phyloP scores from a whole-genome alignment of 345 rosid species.

The Theobroma cacao region DNA sequence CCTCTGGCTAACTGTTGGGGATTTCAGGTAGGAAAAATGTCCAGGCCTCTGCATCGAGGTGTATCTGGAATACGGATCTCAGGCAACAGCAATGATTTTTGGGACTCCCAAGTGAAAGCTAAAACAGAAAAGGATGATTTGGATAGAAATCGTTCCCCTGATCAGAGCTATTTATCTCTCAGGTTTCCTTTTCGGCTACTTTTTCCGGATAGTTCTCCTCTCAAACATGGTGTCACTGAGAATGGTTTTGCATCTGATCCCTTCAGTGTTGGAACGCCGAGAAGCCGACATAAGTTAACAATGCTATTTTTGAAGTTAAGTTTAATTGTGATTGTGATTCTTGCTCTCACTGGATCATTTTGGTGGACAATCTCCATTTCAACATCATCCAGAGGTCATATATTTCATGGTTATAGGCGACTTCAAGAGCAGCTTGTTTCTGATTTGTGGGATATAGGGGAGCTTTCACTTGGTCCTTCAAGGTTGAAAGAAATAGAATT shows the following conservation, averaged over 20 bases:
- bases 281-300: slow-evolving; percentile 59
- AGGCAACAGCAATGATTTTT: slow-evolving; percentile 51
- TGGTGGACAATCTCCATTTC: slow-evolving; percentile 94
- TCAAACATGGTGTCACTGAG: slow-evolving; percentile 52
- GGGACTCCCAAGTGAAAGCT: slow-evolving; percentile 81
- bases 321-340: slow-evolving; percentile 60
- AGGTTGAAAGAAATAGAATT: slow-evolving; percentile 73
- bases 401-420: slow-evolving; percentile 71
- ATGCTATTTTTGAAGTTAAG: slow-evolving; percentile 62
- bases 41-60: slow-evolving; percentile 83
- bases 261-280: slow-evolving; percentile 41
- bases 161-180: slow-evolving; percentile 36
- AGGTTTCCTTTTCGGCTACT: slow-evolving; percentile 61
- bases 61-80: slow-evolving; percentile 58
- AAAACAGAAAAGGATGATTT: slow-evolving; percentile 65
- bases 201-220: slow-evolving; percentile 52
- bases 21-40: slow-evolving; percentile 51
- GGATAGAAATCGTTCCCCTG: slow-evolving; percentile 54
- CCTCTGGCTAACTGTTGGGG: background rate
- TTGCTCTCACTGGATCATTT: slow-evolving; percentile 77
- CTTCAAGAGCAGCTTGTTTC: slow-evolving; percentile 88
- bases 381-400: slow-evolving; percentile 63
- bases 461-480: slow-evolving; percentile 75
- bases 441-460: slow-evolving; percentile 89
- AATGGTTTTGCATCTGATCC: slow-evolving; percentile 63